Conservation (phyloP, 2,329 filamentous ascomycete genomes). For the Pyrenophora teres region DNA sequence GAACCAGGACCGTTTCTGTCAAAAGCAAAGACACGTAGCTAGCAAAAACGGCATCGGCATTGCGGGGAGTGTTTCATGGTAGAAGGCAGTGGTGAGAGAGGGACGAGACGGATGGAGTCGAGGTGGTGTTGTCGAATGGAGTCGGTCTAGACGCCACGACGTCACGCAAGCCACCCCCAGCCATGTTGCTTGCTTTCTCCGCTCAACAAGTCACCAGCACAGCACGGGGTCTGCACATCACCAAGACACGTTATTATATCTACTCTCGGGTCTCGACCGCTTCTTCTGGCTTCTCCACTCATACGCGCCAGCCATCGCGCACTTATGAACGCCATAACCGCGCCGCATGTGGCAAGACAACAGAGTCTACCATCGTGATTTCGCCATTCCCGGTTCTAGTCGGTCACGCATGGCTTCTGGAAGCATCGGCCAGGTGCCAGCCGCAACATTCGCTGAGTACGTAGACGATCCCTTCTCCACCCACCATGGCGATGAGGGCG, state of each 20-base stretch:
- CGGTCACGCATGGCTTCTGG: constrained; percentile 53
- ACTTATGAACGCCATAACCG: constrained; percentile 33
- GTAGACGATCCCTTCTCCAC: constrained; percentile 42
- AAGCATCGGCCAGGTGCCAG: constrained; percentile 54
- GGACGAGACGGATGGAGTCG: neutral
- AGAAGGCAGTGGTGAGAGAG: too few species aligned
- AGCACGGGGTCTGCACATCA: neutral
- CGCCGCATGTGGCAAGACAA: constrained; percentile 46
- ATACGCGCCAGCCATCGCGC: constrained; percentile 6
- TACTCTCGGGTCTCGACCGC: neutral
- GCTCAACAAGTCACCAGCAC: constrained; percentile 8
- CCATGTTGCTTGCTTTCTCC: neutral
- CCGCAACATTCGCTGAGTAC: constrained; percentile 59
- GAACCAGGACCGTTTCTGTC: too few species aligned
- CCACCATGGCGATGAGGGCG: constrained; percentile 5
- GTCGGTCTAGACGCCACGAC: too few species aligned
- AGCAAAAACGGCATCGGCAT: too few species aligned
- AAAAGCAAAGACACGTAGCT: too few species aligned
- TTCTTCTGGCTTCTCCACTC: neutral
- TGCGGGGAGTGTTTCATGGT: too few species aligned
- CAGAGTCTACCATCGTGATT: constrained; percentile 46
- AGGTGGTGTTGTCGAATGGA: neutral
- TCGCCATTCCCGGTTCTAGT: constrained; percentile 47
- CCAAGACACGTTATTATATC: constrained; percentile 3
- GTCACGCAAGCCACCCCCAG: neutral